Evolutionary conservation across 352 stramenopile species (phyloP).

Genomic region (Thalassiosira sp.): DNA sequence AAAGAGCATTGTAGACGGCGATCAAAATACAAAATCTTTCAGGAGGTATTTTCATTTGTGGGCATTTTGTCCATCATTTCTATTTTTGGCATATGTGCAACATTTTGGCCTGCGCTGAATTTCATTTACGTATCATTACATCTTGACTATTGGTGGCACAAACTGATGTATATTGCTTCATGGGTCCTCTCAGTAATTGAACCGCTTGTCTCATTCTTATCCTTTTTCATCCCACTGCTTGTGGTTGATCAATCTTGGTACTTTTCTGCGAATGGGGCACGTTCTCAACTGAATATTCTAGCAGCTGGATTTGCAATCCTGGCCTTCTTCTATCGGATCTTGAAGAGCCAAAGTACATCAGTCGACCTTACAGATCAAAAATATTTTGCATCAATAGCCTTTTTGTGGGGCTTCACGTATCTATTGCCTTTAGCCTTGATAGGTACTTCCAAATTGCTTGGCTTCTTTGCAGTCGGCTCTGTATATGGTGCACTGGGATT

Average conservation of each 20-base stretch:
- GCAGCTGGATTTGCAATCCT: background rate
- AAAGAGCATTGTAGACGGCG: background rate
- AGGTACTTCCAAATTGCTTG: background rate
- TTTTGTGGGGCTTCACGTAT: background rate
- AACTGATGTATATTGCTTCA: background rate
- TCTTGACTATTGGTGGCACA: background rate
- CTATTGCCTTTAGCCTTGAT: background rate
- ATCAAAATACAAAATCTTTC: background rate
- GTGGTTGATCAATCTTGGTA: background rate
- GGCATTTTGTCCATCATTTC: background rate
- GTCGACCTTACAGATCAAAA: background rate
- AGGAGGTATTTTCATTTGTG: background rate
- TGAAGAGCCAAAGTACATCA: background rate
- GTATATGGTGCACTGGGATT: background rate
- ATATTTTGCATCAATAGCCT: background rate
- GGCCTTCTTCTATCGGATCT: background rate
- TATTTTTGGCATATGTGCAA: background rate
- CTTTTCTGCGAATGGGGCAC: background rate
- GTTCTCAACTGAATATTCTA: background rate
- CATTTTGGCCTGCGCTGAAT: background rate
- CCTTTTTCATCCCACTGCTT: background rate
- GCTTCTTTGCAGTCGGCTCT: background rate
- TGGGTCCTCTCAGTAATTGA: background rate
- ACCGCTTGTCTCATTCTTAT: background rate
- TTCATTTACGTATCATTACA: background rate